Evolutionary conservation across 2,329 filamentous ascomycete species (phyloP).

Genomic region (Aureobasidium sp.): DNA sequence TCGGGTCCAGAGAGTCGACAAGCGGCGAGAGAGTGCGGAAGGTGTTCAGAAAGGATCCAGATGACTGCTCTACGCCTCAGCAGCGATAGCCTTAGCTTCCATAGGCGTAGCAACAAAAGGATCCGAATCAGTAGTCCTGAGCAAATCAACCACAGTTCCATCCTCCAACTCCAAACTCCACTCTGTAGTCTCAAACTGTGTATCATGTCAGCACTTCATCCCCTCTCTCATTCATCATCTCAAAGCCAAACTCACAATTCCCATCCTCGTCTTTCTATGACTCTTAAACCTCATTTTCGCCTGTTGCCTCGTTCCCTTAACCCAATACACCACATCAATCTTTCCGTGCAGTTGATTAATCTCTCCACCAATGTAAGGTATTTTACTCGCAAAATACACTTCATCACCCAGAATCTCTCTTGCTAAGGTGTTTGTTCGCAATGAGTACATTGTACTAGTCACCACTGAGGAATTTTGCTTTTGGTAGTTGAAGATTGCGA

Average conservation of each 20-base stretch:
- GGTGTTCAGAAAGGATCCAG: background rate
- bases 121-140: conserved; percentile 55
- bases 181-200: conserved; percentile 74
- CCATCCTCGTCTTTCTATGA: conserved; percentile 57
- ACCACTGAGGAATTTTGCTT: conserved; percentile 77
- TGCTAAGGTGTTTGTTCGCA: conserved; percentile 70
- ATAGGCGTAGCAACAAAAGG: conserved; percentile 46
- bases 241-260: conserved; percentile 32
- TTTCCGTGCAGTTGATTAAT: conserved; percentile 90
- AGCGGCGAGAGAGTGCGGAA: background rate
- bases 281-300: conserved; percentile 77
- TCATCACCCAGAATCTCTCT: conserved; percentile 71
- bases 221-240: background rate
- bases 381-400: conserved; percentile 41
- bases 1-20: background rate
- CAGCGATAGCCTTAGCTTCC: conserved; percentile 7
- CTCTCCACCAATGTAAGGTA: conserved; percentile 48
- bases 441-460: conserved; percentile 81
- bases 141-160: conserved; percentile 62
- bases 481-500: conserved; percentile 99
- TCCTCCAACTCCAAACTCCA: conserved; percentile 73
- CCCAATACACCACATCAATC: conserved; percentile 80
- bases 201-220: conserved; percentile 11
- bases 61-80: background rate
- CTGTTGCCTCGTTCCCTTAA: conserved; percentile 64